These are phyloP conservation scores for Pythium plurisporium DNA, from an alignment of 352 stramenopile genomes.

Conservation along the genomic window DNA sequence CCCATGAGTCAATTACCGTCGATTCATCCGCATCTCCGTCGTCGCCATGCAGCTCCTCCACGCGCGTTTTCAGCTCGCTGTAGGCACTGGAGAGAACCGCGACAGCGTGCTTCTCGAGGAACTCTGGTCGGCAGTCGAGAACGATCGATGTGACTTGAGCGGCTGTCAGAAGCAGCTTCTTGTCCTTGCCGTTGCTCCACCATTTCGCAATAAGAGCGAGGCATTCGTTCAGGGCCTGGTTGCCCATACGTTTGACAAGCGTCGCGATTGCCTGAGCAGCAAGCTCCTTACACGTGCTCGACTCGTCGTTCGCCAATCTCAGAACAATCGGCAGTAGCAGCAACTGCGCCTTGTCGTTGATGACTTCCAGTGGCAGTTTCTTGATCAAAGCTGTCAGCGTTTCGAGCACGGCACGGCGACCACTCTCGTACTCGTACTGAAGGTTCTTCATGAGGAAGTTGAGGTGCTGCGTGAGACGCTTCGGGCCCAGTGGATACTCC, in stretches of 20 bases:
- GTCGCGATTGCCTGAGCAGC: slow-evolving; percentile 75
- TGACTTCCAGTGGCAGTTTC: slow-evolving; percentile 88
- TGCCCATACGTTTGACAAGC: slow-evolving; percentile 87
- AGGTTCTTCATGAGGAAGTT: slow-evolving; percentile 95
- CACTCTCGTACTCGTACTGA: slow-evolving; percentile 94
- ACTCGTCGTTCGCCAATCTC: slow-evolving; percentile 95
- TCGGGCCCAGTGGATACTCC: slow-evolving; percentile 93
- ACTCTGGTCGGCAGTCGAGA: slow-evolving; percentile 67
- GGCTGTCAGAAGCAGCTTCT: slow-evolving; percentile 62
- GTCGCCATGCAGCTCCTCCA: slow-evolving; percentile 6
- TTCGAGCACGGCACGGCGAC: slow-evolving; percentile 88
- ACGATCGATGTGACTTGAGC: slow-evolving; percentile 75
- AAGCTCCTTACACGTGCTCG: slow-evolving; percentile 81
- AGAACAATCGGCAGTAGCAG: slow-evolving; percentile 96
- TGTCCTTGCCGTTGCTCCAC: slow-evolving; percentile 60
- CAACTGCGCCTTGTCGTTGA: slow-evolving; percentile 91
- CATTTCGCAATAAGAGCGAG: slow-evolving; percentile 87
- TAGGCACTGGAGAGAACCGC: slow-evolving; percentile 39
- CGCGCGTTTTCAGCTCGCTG: slow-evolving; percentile 34
- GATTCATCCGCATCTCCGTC: slow-evolving; percentile 5
- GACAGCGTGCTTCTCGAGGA: slow-evolving; percentile 57
- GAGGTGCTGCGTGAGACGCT: slow-evolving; percentile 92
- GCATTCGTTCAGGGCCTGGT: slow-evolving; percentile 87
- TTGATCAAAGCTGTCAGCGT: slow-evolving; percentile 86
- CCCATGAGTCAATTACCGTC: slow-evolving; percentile 43